phyloP scores from a whole-genome alignment of 768 basidiomycete genomes.

The Phylloporus sp. region DNA sequence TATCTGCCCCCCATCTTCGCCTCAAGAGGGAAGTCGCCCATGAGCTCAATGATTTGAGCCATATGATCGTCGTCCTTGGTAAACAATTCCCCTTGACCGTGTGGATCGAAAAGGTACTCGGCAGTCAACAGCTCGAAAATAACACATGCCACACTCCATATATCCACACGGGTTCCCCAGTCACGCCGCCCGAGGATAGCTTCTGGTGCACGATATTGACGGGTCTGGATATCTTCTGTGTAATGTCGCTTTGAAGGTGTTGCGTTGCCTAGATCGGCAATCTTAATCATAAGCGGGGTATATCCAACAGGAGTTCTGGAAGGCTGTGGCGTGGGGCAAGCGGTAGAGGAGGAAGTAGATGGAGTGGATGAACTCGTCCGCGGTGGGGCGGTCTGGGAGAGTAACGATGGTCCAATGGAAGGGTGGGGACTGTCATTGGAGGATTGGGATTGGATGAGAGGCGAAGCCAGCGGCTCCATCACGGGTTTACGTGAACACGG shows the following conservation, averaged over 20 bases:
- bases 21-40: constrained; percentile 72
- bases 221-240: constrained; percentile 95
- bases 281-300: constrained; percentile 76
- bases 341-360: constrained; percentile 16
- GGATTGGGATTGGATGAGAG: constrained; percentile 24
- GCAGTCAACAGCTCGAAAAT: constrained; percentile 89
- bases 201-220: constrained; percentile 93
- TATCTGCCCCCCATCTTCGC: constrained; percentile 83
- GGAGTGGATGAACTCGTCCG: constrained; percentile 14
- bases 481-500: not conserved
- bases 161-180: constrained; percentile 83
- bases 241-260: constrained; percentile 88
- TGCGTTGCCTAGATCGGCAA: constrained; percentile 92
- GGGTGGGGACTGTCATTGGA: constrained; percentile 17
- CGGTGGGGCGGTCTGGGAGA: constrained; percentile 61
- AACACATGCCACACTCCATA: constrained; percentile 91
- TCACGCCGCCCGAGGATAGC: constrained; percentile 84
- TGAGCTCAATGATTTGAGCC: constrained; percentile 90
- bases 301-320: constrained; percentile 17
- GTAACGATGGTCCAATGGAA: constrained; percentile 47
- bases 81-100: constrained; percentile 74
- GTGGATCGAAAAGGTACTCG: constrained; percentile 90
- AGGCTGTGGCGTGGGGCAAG: constrained; percentile 23
- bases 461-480: constrained; percentile 14
- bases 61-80: constrained; percentile 95